A percentile compares a stretch with the other conserved stretches of the same genome.
Conservation (phyloP, 1,284 basidiomycete genomes). For the Malassezia caprae region DNA sequence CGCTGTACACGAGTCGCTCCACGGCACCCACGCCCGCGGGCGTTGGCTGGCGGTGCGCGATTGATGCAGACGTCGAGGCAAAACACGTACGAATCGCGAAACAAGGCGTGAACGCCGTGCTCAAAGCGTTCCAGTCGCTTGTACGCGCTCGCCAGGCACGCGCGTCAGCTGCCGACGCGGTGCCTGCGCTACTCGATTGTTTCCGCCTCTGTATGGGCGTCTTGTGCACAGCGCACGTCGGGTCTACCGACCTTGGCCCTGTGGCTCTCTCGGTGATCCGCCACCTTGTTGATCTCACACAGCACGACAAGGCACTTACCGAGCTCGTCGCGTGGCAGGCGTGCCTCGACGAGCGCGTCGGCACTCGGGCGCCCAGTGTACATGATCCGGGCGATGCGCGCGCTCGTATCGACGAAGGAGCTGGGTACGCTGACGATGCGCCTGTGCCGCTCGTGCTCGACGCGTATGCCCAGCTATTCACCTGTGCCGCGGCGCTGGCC, state of each 20-base stretch:
- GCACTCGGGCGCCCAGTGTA: not conserved
- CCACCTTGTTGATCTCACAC: not conserved
- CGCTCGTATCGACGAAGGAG: not conserved
- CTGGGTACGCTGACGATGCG: not conserved
- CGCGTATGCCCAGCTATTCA: slow-evolving; percentile 2
- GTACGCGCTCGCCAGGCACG: not conserved
- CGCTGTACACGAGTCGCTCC: slow-evolving; percentile 13
- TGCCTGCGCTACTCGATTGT: slow-evolving; percentile 1
- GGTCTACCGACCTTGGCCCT: not conserved
- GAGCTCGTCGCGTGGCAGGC: slow-evolving; percentile 5
- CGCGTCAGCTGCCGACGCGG: not conserved
- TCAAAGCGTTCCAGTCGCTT: not conserved
- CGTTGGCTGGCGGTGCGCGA: not conserved
- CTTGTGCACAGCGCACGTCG: not conserved
- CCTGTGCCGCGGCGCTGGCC: slow-evolving; percentile 17
- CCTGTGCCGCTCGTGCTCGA: not conserved
- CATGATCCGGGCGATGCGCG: not conserved
- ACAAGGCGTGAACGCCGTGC: slow-evolving; percentile 27
- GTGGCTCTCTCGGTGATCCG: slow-evolving; percentile 12
- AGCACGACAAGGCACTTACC: slow-evolving; percentile 8
- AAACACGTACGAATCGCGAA: slow-evolving; percentile 22
- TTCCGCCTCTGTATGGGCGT: slow-evolving; percentile 13
- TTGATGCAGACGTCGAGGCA: too few species aligned
- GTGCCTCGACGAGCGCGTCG: not conserved
- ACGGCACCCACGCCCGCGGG: slow-evolving; percentile 1